These are phyloP conservation scores for Pseudozyma sp. DNA, from an alignment of 1,284 basidiomycete genomes.

Conservation along the genomic window DNA sequence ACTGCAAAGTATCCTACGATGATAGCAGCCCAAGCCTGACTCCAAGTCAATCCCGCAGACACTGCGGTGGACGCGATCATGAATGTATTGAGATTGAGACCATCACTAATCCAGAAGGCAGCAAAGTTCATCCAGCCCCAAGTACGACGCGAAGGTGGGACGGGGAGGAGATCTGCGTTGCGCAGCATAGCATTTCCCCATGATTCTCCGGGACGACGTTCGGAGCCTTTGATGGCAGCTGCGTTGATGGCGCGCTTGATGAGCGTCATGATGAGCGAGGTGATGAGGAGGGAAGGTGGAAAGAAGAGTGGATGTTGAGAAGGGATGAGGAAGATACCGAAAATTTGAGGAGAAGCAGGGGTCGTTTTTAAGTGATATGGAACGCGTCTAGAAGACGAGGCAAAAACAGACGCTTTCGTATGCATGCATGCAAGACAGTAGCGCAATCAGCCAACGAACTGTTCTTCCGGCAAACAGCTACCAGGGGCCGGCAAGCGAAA, in stretches of 20 bases:
- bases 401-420: not conserved
- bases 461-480: too few relatives aligned
- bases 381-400: not conserved
- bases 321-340: not conserved
- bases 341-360: not conserved
- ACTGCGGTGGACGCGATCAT: conserved; percentile 48
- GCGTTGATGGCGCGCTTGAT: conserved; percentile 33
- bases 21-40: conserved; percentile 57
- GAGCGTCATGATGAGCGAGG: conserved; percentile 24
- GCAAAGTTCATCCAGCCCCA: conserved; percentile 55
- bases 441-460: not conserved
- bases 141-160: conserved; percentile 50
- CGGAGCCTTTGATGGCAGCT: conserved; percentile 39
- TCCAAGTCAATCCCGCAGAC: conserved; percentile 56
- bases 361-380: not conserved
- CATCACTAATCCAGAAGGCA: conserved; percentile 64
- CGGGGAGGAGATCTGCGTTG: conserved; percentile 58
- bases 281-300: not conserved
- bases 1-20: conserved; percentile 78
- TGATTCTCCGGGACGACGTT: conserved; percentile 40
- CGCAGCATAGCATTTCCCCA: conserved; percentile 41
- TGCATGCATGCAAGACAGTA: not conserved
- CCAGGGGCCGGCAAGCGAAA: too few relatives aligned
- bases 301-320: not conserved
- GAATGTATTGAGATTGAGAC: conserved; percentile 60